phyloP scores from a whole-genome alignment of 495 filamentous ascomycete genomes.

The Penicillium antarcticum region DNA sequence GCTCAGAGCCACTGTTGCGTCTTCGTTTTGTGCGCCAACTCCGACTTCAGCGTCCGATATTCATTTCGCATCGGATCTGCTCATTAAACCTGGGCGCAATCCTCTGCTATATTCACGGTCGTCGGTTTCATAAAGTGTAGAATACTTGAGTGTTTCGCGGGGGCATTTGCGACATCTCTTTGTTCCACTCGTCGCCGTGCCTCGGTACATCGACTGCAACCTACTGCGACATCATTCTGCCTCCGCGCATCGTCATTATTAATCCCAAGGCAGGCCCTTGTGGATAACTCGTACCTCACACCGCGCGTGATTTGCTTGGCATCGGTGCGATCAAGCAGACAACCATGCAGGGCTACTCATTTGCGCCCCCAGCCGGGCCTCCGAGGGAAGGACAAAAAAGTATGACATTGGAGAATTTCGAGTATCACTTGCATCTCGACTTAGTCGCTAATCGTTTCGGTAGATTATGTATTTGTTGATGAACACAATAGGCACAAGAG shows the following conservation, averaged over 20 bases:
- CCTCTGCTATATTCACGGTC: background rate
- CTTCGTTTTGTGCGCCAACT: background rate
- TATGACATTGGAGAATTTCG: constrained; percentile 9
- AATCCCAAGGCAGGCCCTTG: constrained; percentile 15
- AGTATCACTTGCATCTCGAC: background rate
- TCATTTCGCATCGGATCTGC: background rate
- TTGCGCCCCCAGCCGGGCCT: constrained; percentile 43
- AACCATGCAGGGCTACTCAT: constrained; percentile 46
- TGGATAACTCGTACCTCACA: constrained; percentile 1
- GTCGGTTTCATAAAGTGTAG: background rate
- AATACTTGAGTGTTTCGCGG: background rate
- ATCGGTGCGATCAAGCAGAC: background rate
- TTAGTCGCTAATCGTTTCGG: background rate
- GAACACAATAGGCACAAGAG: constrained; percentile 98
- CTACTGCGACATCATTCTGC: too few relatives aligned
- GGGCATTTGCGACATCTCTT: background rate
- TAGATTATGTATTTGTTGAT: constrained; percentile 99
- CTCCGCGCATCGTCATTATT: too few relatives aligned
- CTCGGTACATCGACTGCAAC: background rate
- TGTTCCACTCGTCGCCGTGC: background rate
- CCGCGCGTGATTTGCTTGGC: background rate
- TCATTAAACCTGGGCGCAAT: background rate
- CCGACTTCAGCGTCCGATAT: background rate
- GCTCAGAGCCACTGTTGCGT: background rate
- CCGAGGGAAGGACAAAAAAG: constrained; percentile 47